These are phyloP conservation scores for Parietichytrium sp. DNA, from an alignment of 108 stramenopile genomes.

Conservation along the genomic window DNA sequence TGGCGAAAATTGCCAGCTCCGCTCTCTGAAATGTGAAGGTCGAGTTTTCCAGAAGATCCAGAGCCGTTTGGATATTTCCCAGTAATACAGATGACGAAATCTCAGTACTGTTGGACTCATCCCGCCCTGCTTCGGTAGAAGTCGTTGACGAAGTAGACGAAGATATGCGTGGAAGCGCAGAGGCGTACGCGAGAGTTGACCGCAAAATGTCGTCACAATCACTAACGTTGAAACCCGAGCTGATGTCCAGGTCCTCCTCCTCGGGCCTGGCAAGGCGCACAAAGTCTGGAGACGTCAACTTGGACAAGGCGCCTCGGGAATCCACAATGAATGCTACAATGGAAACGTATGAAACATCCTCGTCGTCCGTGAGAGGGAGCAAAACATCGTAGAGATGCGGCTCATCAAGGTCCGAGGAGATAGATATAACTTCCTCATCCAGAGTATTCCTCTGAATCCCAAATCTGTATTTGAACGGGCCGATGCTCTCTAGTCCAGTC, in stretches of 20 bases:
- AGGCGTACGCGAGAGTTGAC: neutral
- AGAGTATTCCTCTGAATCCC: constrained; percentile 1
- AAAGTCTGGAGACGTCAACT: neutral
- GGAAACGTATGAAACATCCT: neutral
- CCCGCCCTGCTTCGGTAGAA: too few species aligned
- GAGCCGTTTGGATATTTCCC: too few species aligned
- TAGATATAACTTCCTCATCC: neutral
- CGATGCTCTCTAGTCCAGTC: neutral
- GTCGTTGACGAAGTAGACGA: neutral
- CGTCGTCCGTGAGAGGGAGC: neutral
- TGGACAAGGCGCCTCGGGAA: neutral
- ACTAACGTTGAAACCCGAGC: neutral
- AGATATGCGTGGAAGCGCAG: neutral
- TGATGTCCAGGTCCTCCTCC: neutral
- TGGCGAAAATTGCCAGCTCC: too few species aligned
- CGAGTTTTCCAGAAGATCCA: too few species aligned
- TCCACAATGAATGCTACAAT: neutral
- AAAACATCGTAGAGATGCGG: neutral
- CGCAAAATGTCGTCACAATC: neutral
- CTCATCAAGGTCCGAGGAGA: neutral
- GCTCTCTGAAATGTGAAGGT: too few species aligned
- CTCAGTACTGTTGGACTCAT: too few species aligned
- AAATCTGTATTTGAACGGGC: neutral
- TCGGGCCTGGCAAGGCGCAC: neutral
- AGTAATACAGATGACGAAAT: too few species aligned